A percentile compares a stretch with the other conserved stretches of the same genome.
Evolutionary conservation across 1,139 yeast genomes (phyloP).

Genomic region (Diutina mesorugosa): DNA sequence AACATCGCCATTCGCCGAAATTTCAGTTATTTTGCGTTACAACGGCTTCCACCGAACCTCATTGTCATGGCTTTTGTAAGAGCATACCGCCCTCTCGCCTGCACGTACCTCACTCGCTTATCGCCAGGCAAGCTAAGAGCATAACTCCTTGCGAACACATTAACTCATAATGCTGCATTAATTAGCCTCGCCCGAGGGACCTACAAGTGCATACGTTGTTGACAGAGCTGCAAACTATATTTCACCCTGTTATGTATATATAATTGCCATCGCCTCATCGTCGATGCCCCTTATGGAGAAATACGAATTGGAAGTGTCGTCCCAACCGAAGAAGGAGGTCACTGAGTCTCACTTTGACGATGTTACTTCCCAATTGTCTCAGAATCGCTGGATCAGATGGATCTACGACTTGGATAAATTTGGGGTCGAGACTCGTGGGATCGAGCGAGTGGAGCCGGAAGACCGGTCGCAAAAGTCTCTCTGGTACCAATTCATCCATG

Average conservation of each 20-base stretch:
- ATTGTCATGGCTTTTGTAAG: background rate
- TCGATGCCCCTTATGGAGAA: background rate
- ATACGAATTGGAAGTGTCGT: background rate
- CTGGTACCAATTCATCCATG: slow-evolving; percentile 9
- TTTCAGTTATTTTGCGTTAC: too few relatives aligned
- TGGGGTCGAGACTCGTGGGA: slow-evolving; percentile 21
- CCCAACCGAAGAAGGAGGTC: background rate
- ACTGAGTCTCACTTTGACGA: background rate
- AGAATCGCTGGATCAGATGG: slow-evolving; percentile 5
- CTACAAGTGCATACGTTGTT: background rate
- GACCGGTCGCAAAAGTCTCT: slow-evolving; percentile 10
- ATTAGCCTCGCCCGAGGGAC: background rate
- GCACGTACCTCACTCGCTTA: background rate
- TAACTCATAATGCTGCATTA: background rate
- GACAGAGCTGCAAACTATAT: background rate
- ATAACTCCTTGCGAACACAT: background rate
- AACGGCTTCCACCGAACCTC: background rate
- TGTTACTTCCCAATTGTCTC: background rate
- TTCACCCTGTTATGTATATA: background rate
- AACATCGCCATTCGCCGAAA: background rate
- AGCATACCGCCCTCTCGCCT: background rate
- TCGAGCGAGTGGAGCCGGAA: slow-evolving; percentile 16
- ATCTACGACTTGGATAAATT: slow-evolving; percentile 12
- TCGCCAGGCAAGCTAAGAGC: background rate
- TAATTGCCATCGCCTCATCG: background rate